Conservation (phyloP, 495 filamentous ascomycete species). For the Penicillium salamii region DNA sequence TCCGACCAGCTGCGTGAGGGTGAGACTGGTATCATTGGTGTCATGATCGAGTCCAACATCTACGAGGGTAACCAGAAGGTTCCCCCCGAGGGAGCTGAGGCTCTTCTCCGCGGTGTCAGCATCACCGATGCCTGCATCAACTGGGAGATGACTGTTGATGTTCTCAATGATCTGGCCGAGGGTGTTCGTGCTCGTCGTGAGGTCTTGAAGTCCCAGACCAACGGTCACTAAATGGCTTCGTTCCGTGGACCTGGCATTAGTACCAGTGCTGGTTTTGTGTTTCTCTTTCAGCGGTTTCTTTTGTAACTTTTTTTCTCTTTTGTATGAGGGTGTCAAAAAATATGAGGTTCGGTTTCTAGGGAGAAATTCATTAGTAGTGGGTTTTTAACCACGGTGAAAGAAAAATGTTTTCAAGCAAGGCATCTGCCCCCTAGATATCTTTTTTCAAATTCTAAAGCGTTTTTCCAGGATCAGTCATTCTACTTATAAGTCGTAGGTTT, state of each 20-base stretch:
- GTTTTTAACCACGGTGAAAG: not conserved
- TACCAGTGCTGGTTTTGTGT: conserved; percentile 13
- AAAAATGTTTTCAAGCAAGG: not conserved
- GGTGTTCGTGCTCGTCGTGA: conserved; percentile 74
- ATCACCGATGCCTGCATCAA: conserved; percentile 98
- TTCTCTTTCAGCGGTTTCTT: conserved; percentile 10
- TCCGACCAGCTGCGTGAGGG: conserved; percentile 83
- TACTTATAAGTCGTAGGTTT: not conserved
- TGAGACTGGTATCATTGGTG: conserved; percentile 84
- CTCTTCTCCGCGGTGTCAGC: conserved; percentile 85
- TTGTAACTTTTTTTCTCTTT: conserved; percentile 5
- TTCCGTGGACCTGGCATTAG: conserved; percentile 11
- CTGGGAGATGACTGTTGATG: conserved; percentile 84
- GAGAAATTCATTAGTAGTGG: not conserved
- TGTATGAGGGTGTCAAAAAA: conserved; percentile 6
- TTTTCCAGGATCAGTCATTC: not conserved
- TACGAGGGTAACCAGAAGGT: conserved; percentile 95
- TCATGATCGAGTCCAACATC: conserved; percentile 99
- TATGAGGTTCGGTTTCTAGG: conserved; percentile 4
- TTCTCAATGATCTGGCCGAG: conserved; percentile 82
- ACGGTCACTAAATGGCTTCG: conserved; percentile 25
- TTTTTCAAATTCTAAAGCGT: not conserved
- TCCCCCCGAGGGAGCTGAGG: conserved; percentile 73
- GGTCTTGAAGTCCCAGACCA: conserved; percentile 29
- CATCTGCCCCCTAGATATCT: not conserved